A percentile compares a stretch with the other conserved stretches of the same genome.
Conservation (phyloP, 1,139 yeast genomes). For the Dujonia santamariae region DNA sequence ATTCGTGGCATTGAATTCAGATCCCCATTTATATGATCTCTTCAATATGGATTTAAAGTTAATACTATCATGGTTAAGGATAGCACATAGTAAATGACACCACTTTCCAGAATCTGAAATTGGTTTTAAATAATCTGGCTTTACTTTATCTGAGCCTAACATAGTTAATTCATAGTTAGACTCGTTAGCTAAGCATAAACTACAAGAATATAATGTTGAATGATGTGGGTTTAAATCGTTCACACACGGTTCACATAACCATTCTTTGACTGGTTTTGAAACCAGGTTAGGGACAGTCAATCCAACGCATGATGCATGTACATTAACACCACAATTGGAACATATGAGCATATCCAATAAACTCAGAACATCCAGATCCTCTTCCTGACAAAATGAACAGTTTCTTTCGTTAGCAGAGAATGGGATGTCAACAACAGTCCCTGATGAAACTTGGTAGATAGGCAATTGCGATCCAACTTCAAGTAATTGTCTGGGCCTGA, state of each 20-base stretch:
- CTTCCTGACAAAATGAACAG: conserved; percentile 59
- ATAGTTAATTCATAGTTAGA: conserved; percentile 44
- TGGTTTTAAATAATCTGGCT: conserved; percentile 71
- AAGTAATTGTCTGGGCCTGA: conserved; percentile 16
- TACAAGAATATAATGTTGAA: conserved; percentile 61
- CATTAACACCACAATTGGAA: conserved; percentile 64
- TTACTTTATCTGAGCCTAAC: conserved; percentile 35
- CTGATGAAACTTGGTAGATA: conserved; percentile 19
- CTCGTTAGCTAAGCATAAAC: conserved; percentile 60
- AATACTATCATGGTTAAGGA: conserved; percentile 38
- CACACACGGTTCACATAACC: conserved; percentile 84
- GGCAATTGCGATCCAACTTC: conserved; percentile 12
- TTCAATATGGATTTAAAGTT: conserved; percentile 16
- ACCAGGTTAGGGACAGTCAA: conserved; percentile 23
- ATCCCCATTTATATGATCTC: too few relatives aligned
- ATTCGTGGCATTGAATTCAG: conserved; percentile 9
- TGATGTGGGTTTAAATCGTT: conserved; percentile 64
- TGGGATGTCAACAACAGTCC: conserved; percentile 18
- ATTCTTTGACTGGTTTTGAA: conserved; percentile 35
- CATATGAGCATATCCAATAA: conserved; percentile 50
- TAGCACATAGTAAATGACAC: conserved; percentile 79
- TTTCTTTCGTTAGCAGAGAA: conserved; percentile 28
- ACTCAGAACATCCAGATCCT: conserved; percentile 19
- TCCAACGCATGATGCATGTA: conserved; percentile 75
- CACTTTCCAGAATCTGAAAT: conserved; percentile 62